Evolutionary conservation across 768 basidiomycete species (phyloP).

Genomic region (Rhodocollybia butyracea): DNA sequence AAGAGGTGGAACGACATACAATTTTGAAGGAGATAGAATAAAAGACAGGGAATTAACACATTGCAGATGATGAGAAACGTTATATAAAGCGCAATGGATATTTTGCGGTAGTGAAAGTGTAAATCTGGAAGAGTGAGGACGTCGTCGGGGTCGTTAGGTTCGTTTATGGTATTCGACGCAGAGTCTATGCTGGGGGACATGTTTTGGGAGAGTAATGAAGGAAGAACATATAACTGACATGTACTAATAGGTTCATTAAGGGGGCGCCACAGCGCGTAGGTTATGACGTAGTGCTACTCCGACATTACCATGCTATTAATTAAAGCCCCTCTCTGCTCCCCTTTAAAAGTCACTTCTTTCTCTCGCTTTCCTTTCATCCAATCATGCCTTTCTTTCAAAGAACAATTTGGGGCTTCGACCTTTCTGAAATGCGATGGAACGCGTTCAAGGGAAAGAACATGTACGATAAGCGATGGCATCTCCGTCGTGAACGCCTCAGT

Average conservation of each 20-base stretch:
- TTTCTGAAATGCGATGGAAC: constrained; percentile 30
- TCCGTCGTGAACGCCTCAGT: constrained; percentile 30
- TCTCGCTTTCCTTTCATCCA: background rate
- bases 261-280: background rate
- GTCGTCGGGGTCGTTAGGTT: background rate
- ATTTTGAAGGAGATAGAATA: constrained; percentile 24
- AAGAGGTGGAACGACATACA: constrained; percentile 15
- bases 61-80: constrained; percentile 26
- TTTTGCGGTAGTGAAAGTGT: constrained; percentile 1
- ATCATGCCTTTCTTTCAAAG: constrained; percentile 3
- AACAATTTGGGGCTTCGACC: constrained; percentile 31
- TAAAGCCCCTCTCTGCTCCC: background rate
- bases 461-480: constrained; percentile 29
- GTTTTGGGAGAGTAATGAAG: too few relatives aligned
- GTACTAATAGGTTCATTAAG: background rate
- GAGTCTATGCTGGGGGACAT: background rate
- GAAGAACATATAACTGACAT: background rate
- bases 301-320: background rate
- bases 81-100: constrained; percentile 13
- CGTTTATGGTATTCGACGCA: background rate
- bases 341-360: background rate
- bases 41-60: constrained; percentile 22
- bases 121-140: constrained; percentile 4
- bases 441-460: constrained; percentile 27
- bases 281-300: background rate